These are phyloP conservation scores for Stachybotrys chartarum DNA, from an alignment of 2,329 filamentous ascomycete genomes.

Conservation along the genomic window DNA sequence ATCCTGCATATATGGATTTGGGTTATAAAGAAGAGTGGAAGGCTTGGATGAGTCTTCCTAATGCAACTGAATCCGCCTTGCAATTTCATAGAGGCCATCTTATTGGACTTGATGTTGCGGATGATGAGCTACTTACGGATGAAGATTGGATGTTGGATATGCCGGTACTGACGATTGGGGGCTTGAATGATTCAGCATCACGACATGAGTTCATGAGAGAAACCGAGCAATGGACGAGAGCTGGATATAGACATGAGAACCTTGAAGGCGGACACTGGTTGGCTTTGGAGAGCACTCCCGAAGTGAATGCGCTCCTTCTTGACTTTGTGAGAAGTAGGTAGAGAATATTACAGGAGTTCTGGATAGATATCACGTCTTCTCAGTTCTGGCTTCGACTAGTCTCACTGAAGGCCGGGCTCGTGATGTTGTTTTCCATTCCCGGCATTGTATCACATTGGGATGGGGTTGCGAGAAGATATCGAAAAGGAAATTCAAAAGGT, in stretches of 20 bases:
- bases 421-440: no score
- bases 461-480: no score
- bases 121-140: not conserved
- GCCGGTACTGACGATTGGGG: not conserved
- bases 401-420: no score
- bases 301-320: not conserved
- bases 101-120: not conserved
- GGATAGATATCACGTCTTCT: no score
- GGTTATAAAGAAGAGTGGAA: not conserved
- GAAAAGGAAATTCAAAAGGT: no score
- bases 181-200: not conserved
- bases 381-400: no score
- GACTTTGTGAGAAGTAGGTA: no score
- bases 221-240: not conserved
- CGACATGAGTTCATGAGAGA: not conserved
- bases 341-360: no score
- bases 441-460: no score
- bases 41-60: slow-evolving; percentile 1
- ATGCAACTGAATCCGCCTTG: not conserved
- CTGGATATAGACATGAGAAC: not conserved
- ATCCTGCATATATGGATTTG: not conserved
- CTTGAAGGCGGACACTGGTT: slow-evolving; percentile 1
- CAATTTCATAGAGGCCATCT: not conserved
- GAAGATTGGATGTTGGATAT: not conserved
- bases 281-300: not conserved